Evolutionary conservation across 495 filamentous ascomycete genomes (phyloP).

Genomic region (Hypoxylon fuscum): DNA sequence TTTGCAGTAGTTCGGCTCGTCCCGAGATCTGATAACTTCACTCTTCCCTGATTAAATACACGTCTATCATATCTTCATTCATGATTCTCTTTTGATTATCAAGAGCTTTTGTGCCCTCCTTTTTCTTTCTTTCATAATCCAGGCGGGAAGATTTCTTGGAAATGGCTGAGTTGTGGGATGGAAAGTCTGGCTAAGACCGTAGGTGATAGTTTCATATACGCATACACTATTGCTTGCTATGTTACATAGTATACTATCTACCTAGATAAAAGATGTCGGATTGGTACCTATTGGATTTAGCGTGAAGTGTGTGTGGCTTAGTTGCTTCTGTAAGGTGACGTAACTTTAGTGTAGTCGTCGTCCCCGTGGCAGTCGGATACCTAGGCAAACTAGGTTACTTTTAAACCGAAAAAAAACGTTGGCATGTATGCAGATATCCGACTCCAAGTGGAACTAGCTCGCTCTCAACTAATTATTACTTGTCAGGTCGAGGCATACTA

Average conservation of each 20-base stretch:
- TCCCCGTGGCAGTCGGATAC: neutral
- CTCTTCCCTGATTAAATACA: constrained; percentile 9
- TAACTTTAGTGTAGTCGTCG: neutral
- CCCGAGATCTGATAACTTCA: constrained; percentile 24
- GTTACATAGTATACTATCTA: too few species aligned
- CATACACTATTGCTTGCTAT: too few species aligned
- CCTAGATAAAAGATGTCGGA: neutral
- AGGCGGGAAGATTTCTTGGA: too few species aligned
- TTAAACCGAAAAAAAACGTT: neutral
- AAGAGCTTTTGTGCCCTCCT: too few species aligned
- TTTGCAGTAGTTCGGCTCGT: constrained; percentile 11
- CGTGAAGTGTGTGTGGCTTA: neutral
- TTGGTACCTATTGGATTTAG: constrained; percentile 1
- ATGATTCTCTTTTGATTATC: neutral
- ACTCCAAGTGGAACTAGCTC: constrained; percentile 4
- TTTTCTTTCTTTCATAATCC: too few species aligned
- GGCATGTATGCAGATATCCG: constrained; percentile 17
- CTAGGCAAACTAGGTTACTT: neutral
- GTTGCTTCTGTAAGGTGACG: neutral
- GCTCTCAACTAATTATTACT: constrained; percentile 7
- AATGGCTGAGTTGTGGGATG: too few species aligned
- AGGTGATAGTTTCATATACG: too few species aligned
- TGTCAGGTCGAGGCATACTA: constrained; percentile 13
- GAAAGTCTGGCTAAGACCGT: too few species aligned
- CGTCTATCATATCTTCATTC: neutral